Percentiles rank a stretch among this genome's conserved stretches.
phyloP scores from a whole-genome alignment of 2,329 filamentous ascomycete genomes.

The Aspergillus sp. region DNA sequence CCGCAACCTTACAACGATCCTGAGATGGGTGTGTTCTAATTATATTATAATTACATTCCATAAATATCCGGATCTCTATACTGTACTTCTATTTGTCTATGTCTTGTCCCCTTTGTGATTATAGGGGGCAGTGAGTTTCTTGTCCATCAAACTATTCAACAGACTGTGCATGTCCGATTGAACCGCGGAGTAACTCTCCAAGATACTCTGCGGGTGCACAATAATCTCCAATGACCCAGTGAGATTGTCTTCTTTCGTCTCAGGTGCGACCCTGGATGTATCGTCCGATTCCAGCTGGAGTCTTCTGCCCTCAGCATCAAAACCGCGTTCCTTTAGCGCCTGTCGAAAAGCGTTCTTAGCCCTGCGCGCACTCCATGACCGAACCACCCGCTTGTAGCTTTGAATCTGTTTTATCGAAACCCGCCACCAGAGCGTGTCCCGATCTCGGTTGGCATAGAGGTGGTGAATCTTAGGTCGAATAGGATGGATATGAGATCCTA shows the following conservation, averaged over 20 bases:
- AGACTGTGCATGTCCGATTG: constrained; percentile 16
- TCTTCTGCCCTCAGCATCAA: constrained; percentile 33
- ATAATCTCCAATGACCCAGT: constrained; percentile 38
- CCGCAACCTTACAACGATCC: not conserved
- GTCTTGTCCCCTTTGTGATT: not conserved
- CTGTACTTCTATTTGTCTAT: not conserved
- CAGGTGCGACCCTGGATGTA: not conserved
- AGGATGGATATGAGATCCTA: constrained; percentile 27
- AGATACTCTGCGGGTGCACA: constrained; percentile 11
- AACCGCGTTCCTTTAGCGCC: constrained; percentile 48
- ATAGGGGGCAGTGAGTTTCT: not conserved
- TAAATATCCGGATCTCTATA: not conserved
- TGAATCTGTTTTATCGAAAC: constrained; percentile 33
- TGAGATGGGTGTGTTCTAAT: not conserved
- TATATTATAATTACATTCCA: not conserved
- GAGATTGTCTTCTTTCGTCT: constrained; percentile 24
- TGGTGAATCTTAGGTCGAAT: constrained; percentile 39
- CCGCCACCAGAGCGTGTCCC: constrained; percentile 50
- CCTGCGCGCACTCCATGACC: constrained; percentile 46
- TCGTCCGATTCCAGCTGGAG: constrained; percentile 8
- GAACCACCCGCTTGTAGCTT: constrained; percentile 44
- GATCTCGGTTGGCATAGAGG: constrained; percentile 37
- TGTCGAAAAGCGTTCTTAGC: constrained; percentile 45
- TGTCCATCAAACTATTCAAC: constrained; percentile 14
- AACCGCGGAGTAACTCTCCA: constrained; percentile 13